Evolutionary conservation across 1,284 basidiomycete genomes (phyloP).

Genomic region (Naganishia cerealis): DNA sequence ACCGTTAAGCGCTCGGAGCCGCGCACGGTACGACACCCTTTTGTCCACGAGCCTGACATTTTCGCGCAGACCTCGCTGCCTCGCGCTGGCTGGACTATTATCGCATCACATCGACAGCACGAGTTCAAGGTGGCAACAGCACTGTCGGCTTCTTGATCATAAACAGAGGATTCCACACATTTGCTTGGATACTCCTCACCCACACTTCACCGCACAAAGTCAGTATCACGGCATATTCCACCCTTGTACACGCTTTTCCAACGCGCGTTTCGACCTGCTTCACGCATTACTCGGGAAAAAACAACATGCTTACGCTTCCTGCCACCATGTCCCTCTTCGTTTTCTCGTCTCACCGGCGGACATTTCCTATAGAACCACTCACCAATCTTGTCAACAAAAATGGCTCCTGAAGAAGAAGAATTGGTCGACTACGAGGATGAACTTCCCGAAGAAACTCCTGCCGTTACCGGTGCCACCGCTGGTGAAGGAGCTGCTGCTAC

Average conservation of each 20-base stretch:
- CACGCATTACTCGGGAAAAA: constrained; percentile 13
- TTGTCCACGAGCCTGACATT: constrained; percentile 26
- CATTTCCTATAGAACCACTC: constrained; percentile 8
- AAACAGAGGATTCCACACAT: neutral
- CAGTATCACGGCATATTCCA: constrained; percentile 23
- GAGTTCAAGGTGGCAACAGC: neutral
- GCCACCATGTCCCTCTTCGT: constrained; percentile 21
- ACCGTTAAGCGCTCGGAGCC: neutral
- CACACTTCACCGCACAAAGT: constrained; percentile 24
- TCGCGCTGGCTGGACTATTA: constrained; percentile 18
- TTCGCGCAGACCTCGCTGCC: constrained; percentile 3
- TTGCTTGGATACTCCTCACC: constrained; percentile 17
- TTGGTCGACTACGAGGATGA: constrained; percentile 87
- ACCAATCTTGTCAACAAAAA: constrained; percentile 32
- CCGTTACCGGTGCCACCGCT: constrained; percentile 55
- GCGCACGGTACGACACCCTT: neutral
- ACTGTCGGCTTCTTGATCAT: neutral
- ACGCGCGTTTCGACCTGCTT: constrained; percentile 6
- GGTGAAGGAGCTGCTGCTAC: constrained; percentile 59
- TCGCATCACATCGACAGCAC: constrained; percentile 11
- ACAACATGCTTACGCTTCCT: constrained; percentile 27
- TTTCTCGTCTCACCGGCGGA: constrained; percentile 11
- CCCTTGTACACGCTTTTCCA: constrained; percentile 8
- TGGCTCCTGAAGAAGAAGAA: constrained; percentile 52
- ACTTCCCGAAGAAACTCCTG: constrained; percentile 63